A percentile compares a stretch with the other conserved stretches of the same genome.
Evolutionary conservation across 192 early-diverging fungal species (phyloP).

Genomic region (Cladochytrium replicatum): DNA sequence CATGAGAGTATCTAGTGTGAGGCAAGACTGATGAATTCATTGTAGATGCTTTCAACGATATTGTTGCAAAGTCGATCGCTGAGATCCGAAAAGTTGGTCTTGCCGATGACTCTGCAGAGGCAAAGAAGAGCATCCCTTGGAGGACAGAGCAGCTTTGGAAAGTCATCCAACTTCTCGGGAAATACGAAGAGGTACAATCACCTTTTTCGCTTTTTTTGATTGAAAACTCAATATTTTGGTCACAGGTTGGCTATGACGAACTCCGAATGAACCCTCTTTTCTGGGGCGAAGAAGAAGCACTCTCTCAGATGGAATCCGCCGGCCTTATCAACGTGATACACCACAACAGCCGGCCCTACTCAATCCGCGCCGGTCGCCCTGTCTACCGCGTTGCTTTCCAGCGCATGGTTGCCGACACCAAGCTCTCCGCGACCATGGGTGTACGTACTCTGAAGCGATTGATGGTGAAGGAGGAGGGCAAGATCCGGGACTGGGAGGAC

Average conservation of each 20-base stretch:
- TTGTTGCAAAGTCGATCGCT: constrained; percentile 65
- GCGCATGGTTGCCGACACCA: constrained; percentile 57
- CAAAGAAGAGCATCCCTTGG: constrained; percentile 62
- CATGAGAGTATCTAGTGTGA: background rate
- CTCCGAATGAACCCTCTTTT: constrained; percentile 73
- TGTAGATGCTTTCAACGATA: constrained; percentile 69
- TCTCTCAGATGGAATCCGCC: constrained; percentile 80
- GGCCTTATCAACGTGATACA: constrained; percentile 76
- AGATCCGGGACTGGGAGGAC: constrained; percentile 16
- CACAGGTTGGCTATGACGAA: constrained; percentile 78
- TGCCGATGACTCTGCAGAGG: constrained; percentile 43
- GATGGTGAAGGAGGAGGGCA: constrained; percentile 22
- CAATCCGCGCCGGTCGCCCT: constrained; percentile 71
- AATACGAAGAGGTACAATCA: constrained; percentile 38
- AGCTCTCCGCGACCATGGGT: constrained; percentile 74
- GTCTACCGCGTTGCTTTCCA: constrained; percentile 71
- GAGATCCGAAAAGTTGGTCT: constrained; percentile 86
- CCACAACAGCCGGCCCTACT: constrained; percentile 69
- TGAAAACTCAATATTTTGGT: too few species aligned
- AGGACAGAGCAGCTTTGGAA: constrained; percentile 86
- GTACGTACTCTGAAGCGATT: constrained; percentile 27
- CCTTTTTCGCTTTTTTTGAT: too few species aligned
- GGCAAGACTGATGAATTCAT: too few species aligned
- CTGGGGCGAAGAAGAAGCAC: constrained; percentile 68
- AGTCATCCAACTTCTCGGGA: constrained; percentile 61